These are phyloP conservation scores for Hibiscus tridactylites DNA, from an alignment of 345 rosid genomes.

Conservation along the genomic window DNA sequence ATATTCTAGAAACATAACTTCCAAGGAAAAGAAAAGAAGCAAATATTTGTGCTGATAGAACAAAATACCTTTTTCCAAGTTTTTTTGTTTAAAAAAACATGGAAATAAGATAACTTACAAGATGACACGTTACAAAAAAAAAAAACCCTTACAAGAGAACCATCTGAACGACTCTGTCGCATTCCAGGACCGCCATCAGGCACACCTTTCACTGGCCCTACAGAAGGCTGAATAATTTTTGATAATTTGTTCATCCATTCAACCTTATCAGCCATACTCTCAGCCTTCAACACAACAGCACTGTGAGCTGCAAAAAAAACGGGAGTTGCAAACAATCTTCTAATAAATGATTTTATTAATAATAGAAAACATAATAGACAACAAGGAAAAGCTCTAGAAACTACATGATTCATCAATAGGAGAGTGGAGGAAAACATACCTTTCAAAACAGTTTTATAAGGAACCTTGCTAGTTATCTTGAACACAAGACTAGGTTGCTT, in stretches of 20 bases:
- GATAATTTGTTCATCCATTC: constrained; percentile 81
- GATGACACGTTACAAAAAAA: neutral
- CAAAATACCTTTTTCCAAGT: neutral
- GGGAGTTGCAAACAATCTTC: neutral
- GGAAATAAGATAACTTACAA: neutral
- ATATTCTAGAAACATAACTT: neutral
- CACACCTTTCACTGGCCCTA: constrained; percentile 47
- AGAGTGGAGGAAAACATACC: constrained; percentile 25
- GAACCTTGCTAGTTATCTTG: constrained; percentile 82
- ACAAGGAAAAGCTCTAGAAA: neutral
- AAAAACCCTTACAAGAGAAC: constrained; percentile 71
- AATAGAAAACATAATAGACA: neutral
- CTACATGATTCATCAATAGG: neutral
- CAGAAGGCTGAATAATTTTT: constrained; percentile 56
- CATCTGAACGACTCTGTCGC: constrained; percentile 90
- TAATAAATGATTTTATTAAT: neutral
- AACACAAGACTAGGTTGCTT: constrained; percentile 64
- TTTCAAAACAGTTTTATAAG: constrained; percentile 83
- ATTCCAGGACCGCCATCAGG: constrained; percentile 37
- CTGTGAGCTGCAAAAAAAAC: constrained; percentile 57
- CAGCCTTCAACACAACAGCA: constrained; percentile 80
- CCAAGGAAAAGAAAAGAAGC: neutral
- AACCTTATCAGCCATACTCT: constrained; percentile 68
- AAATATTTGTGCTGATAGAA: neutral
- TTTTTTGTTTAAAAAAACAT: neutral